Percentiles rank a stretch among this genome's conserved stretches.
phyloP scores from a whole-genome alignment of 805 yeast genomes.

The Candida michaelii region DNA sequence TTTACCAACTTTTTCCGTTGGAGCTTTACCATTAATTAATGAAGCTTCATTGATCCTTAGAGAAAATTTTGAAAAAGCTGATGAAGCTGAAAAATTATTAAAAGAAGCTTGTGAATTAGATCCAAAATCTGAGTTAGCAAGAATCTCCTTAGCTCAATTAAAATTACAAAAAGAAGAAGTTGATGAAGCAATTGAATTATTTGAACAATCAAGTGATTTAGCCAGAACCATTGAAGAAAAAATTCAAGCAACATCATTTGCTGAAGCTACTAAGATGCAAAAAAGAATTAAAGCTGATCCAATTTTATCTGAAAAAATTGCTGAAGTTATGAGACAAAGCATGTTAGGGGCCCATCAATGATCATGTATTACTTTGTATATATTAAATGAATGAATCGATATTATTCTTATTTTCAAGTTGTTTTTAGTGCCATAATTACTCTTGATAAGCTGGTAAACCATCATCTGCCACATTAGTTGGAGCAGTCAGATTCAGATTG shows the following conservation, averaged over 20 bases:
- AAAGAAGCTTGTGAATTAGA: constrained; percentile 78
- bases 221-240: constrained; percentile 86
- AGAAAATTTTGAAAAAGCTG: constrained; percentile 46
- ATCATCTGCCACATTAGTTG: no score
- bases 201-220: constrained; percentile 78
- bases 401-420: no score
- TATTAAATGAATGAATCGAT: constrained; percentile 7
- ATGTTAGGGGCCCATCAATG: constrained; percentile 8
- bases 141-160: constrained; percentile 88
- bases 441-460: constrained; percentile 5
- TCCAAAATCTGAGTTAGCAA: constrained; percentile 86
- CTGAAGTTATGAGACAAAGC: constrained; percentile 51
- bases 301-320: constrained; percentile 58
- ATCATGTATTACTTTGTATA: constrained; percentile 9
- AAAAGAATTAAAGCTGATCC: constrained; percentile 72
- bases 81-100: constrained; percentile 63
- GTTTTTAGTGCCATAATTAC: no score
- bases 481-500: not conserved
- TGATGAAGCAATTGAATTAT: constrained; percentile 76
- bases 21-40: constrained; percentile 86
- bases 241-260: constrained; percentile 84
- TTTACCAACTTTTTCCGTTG: constrained; percentile 68
- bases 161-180: constrained; percentile 80
- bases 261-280: constrained; percentile 92
- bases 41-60: constrained; percentile 74